Base-by-base conservation (phyloP, 305 asterid genomes). In the Fraxinus ornus region DNA sequence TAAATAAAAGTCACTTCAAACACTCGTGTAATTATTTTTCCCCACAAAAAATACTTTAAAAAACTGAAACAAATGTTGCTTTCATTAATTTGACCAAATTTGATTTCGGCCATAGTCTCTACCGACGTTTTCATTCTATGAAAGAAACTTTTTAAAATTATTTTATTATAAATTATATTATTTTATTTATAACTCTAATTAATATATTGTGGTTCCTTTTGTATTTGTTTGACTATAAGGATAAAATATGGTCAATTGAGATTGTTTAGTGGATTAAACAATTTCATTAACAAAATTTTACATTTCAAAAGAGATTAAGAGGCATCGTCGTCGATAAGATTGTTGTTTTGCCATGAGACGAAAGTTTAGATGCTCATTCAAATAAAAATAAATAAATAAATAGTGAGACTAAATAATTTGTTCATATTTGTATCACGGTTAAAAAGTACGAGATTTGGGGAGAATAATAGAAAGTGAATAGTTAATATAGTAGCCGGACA, bases 1-100 rank as follows among this genome's bases (percentile, higher is more conserved):
- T 33, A 62, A 4, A 8, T 57, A 57, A 60, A 81, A 1, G 39
- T 81, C 76, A 75, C 80, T 41, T 75, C 80, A 8, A 55, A 75
- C 76, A 57, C 68, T 81, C 76, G 68, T 81, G 84, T 19, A 30
- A 47, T 17, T 55, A 47, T 10, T 47, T 12, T 9, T 2, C 7
- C 37, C 21, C 24, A 24, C n/a, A 32, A 17, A 36, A 78, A 55
- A 30, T 32, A 78, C 57, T 10, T 35, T 35, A 35, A 21, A 57
- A 60, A 5, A n/a, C 3, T 60, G 13, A 60, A 60, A 60, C 10
- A 60, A 21, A 60, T 55, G 41, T 28, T 37, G 44, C 44, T 37
- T 7, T 37, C 44, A 37, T 37, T 7, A 7, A 37, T 37, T 39
- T 62, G 64, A 64, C 76, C 37, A 1, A 55, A n/a, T 30, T 52